These are phyloP conservation scores for Amauroascus niger DNA, from an alignment of 2,329 filamentous ascomycete species.

Conservation along the genomic window DNA sequence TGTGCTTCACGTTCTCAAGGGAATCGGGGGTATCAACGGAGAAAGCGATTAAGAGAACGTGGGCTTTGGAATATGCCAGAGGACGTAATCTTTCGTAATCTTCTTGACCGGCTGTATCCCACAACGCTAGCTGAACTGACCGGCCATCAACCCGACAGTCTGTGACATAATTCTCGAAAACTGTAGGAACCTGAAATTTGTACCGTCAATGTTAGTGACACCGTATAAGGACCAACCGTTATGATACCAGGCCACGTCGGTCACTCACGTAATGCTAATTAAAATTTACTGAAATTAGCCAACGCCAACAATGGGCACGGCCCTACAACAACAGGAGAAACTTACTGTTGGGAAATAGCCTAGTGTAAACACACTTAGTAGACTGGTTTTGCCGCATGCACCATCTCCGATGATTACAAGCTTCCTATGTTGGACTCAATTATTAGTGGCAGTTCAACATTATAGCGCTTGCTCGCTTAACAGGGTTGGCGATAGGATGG, in stretches of 20 bases:
- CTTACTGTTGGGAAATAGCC: slow-evolving; percentile 95
- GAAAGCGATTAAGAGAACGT: slow-evolving; percentile 94
- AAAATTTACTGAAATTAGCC: slow-evolving; percentile 6
- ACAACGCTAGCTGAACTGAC: slow-evolving; percentile 93
- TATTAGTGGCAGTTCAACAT: slow-evolving; percentile 5
- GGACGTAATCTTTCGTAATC: slow-evolving; percentile 94
- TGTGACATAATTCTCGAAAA: slow-evolving; percentile 99
- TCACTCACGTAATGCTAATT: slow-evolving; percentile 42
- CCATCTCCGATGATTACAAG: slow-evolving; percentile 94
- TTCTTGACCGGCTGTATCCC: slow-evolving; percentile 99
- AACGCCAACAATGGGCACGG: neutral
- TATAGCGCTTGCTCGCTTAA: neutral
- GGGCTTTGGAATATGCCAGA: slow-evolving; percentile 90
- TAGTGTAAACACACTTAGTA: slow-evolving; percentile 93
- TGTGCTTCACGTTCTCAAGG: slow-evolving; percentile 94
- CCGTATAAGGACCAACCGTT: neutral
- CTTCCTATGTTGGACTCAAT: slow-evolving; percentile 52
- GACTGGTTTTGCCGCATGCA: slow-evolving; percentile 95
- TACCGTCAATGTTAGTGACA: slow-evolving; percentile 6
- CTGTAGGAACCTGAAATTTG: slow-evolving; percentile 66
- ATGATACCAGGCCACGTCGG: neutral
- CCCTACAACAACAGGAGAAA: slow-evolving; percentile 8
- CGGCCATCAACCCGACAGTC: slow-evolving; percentile 97
- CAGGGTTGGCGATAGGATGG: neutral
- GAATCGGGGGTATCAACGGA: slow-evolving; percentile 92